These are phyloP conservation scores for Pichia manshurica DNA, from an alignment of 805 yeast species.

Conservation along the genomic window DNA sequence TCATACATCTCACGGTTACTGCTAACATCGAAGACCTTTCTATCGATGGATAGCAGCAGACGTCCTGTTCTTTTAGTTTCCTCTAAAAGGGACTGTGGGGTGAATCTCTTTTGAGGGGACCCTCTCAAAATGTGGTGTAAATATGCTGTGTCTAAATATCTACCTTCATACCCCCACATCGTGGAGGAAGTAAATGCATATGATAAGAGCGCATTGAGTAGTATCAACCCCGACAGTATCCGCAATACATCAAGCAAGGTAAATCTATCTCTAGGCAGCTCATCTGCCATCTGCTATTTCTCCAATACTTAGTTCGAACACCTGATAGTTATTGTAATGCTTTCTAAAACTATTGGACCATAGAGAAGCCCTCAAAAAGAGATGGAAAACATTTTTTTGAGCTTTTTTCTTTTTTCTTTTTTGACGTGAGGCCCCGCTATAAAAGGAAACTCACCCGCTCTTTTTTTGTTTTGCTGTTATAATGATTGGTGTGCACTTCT, in stretches of 20 bases:
- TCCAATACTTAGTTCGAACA: background rate
- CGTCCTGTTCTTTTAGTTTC: background rate
- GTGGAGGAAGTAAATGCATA: conserved; percentile 53
- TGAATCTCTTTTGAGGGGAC: conserved; percentile 28
- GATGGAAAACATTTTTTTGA: background rate
- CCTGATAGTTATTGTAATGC: background rate
- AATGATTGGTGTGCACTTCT: background rate
- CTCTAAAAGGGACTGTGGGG: conserved; percentile 40
- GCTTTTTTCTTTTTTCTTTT: background rate
- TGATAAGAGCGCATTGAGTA: conserved; percentile 44
- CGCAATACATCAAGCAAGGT: conserved; percentile 38
- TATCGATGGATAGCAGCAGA: conserved; percentile 54
- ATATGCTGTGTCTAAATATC: conserved; percentile 41
- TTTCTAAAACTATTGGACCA: background rate
- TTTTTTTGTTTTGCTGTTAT: background rate
- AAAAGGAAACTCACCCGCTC: background rate
- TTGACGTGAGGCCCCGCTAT: too few relatives aligned
- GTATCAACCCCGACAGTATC: conserved; percentile 40
- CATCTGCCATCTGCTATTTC: background rate
- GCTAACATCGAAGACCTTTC: conserved; percentile 61
- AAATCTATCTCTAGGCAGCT: conserved; percentile 11
- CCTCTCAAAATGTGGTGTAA: conserved; percentile 19
- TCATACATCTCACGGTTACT: conserved; percentile 47
- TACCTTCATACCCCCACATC: conserved; percentile 59
- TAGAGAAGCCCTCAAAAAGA: conserved; percentile 3